Percentiles rank a stretch among this genome's conserved stretches.
These are phyloP conservation scores for Hyphopichia khmerensis DNA, from an alignment of 1,139 yeast species.

Conservation along the genomic window DNA sequence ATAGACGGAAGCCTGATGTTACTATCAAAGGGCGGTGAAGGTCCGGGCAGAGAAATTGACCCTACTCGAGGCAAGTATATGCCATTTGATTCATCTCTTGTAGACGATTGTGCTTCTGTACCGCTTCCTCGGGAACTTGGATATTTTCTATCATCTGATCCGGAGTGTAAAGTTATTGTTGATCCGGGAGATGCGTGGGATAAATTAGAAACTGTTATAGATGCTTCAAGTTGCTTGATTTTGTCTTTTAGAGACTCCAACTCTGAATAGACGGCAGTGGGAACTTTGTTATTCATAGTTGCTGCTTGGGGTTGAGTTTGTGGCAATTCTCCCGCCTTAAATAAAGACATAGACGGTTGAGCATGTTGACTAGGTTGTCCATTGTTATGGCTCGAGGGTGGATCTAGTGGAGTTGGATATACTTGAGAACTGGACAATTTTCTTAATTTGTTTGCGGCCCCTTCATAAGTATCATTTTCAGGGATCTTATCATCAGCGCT, in stretches of 20 bases:
- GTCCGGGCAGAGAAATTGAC: background rate
- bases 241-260: slow-evolving; percentile 35
- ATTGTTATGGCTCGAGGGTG: background rate
- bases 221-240: slow-evolving; percentile 43
- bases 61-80: background rate
- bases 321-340: too few relatives aligned
- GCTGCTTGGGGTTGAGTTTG: too few relatives aligned
- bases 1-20: background rate
- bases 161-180: background rate
- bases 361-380: too few relatives aligned
- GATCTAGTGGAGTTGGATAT: background rate
- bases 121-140: background rate
- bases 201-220: slow-evolving; percentile 29
- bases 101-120: background rate
- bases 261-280: slow-evolving; percentile 9
- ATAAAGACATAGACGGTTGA: background rate
- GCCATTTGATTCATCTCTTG: background rate
- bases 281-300: background rate
- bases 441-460: background rate
- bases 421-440: background rate
- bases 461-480: too few relatives aligned
- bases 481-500: background rate
- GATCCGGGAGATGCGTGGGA: slow-evolving; percentile 8
- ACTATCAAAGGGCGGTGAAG: background rate
- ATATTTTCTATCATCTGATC: background rate